phyloP scores from a whole-genome alignment of 1,139 yeast species.

The Yamadazyma triangularis region DNA sequence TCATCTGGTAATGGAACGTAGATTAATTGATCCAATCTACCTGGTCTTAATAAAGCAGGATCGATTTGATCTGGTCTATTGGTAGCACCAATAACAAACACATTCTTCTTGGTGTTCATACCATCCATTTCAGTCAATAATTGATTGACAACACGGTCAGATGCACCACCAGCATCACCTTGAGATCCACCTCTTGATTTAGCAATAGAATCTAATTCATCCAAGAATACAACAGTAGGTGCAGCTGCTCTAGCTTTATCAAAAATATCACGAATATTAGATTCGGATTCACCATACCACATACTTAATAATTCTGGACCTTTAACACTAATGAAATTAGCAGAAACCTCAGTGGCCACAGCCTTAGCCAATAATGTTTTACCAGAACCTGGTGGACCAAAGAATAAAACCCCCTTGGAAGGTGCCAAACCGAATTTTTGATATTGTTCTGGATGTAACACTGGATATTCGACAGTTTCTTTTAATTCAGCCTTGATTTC shows the following conservation, averaged over 20 bases:
- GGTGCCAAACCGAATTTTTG: slow-evolving; percentile 97
- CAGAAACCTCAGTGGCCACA: slow-evolving; percentile 96
- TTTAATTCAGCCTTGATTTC: slow-evolving; percentile 92
- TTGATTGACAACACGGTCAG: slow-evolving; percentile 97
- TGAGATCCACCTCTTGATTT: slow-evolving; percentile 90
- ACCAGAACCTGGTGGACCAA: slow-evolving; percentile 99
- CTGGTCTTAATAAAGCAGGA: slow-evolving; percentile 98
- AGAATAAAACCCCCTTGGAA: slow-evolving; percentile 95
- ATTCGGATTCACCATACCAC: slow-evolving; percentile 99
- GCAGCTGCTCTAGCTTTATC: slow-evolving; percentile 99
- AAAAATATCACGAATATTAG: slow-evolving; percentile 93
- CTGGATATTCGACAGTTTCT: slow-evolving; percentile 99
- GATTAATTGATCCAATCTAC: slow-evolving; percentile 96
- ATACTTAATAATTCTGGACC: slow-evolving; percentile 96
- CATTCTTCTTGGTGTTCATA: slow-evolving; percentile 99
- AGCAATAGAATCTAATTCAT: slow-evolving; percentile 96
- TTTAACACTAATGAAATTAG: slow-evolving; percentile 93
- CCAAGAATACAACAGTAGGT: slow-evolving; percentile 95
- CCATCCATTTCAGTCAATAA: slow-evolving; percentile 99
- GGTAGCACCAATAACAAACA: slow-evolving; percentile 97
- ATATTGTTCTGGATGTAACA: slow-evolving; percentile 96
- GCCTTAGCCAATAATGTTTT: slow-evolving; percentile 96
- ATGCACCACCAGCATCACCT: slow-evolving; percentile 92
- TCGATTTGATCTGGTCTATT: slow-evolving; percentile 99
- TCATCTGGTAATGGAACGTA: slow-evolving; percentile 98